Evolutionary conservation across 768 basidiomycete species (phyloP), one percentile per base, ranked within the genome.

Genomic region (Suillus paluster): DNA sequence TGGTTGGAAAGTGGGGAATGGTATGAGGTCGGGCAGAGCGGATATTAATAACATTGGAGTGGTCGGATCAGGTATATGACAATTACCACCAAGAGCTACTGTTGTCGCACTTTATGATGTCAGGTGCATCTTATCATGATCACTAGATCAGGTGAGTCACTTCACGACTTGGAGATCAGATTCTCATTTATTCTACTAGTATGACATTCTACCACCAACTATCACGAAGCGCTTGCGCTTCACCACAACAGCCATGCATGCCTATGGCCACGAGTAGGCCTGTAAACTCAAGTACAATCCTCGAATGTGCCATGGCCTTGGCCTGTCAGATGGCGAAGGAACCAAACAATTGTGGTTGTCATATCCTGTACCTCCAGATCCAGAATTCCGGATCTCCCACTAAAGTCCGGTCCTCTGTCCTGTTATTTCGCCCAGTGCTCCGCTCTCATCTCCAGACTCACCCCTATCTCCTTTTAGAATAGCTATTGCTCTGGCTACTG

Each of bases 201-300:
- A 73, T 46, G 66, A 73, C n/a, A 64, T 77, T 8, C 64, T 78
- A 30, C 61, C 68, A 0, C 15, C 30, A 0, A 53, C 61, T 36
- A 58, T 77, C 36, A 34, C 44, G 0, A 44, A 55, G 2, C 68
- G 75, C 0, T 5, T 80, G 10, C n/a, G 49, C 1, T 78, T 77
- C 38, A 71, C 70, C 0, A 77, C 75, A 0, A 74, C 72, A 10
- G 78, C 74, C 0, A 75, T 80, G 73, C 80, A 82, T 61, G 75
- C 76, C 0, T 79, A 77, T 60, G 75, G 72, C 23, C 79, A 79
- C 55, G 69, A 77, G 48, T 79, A 74, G 77, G 63, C 73, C 69
- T 59, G 63, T 44, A 59, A 64, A 52, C 53, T 64, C 4, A 19
- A 45, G 2, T 64, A 46, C 34, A 34, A 34, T 34, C 34, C 34